Base-by-base conservation (phyloP, 2,329 filamentous ascomycete genomes). In the Stagonosporopsis tanaceti region DNA sequence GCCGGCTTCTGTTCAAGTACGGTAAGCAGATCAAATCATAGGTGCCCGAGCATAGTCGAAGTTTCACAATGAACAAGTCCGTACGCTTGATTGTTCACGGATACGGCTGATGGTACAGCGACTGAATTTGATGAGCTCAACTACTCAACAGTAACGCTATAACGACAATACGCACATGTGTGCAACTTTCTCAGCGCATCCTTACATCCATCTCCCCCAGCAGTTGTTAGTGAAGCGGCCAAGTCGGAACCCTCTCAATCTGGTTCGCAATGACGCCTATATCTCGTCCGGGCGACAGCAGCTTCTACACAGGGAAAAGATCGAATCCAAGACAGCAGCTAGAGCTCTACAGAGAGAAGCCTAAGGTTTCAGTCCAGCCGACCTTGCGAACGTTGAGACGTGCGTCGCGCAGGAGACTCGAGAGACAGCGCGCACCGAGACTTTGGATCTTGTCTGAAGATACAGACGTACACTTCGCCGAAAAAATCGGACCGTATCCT, bases 401-500 rank as follows among this genome's bases (percentile, higher is more conserved):
- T 17, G 25, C 24, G 11, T 15, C 34, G n/a, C 30, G 40, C 14
- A 24, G 20, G 24, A 8, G 8, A 30, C 32, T 30, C 15, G 17
- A n/a, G 8, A 44, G 28, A 9, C 24, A 45, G n/a, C 32, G 40
- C n/a, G 40, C 39, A 38, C 40, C 39, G 22, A 30, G 40, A 1
- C 32, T 38, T 2, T 52, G 40, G 48, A 17, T 52, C 30, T n/a
- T 52, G 32, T 25, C 40, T 20, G 25, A 28, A 12, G n/a, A 51
- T 14, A 2, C 35, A n/a, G 11, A 37, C 39, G 28, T 22, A 17
- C 17, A 9, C n/a, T 12, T 17, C 9, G 24, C 37, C 9, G 8
- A 37, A 12, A 8, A 27, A 12, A 24, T 9, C 14, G 15, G 5
- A 5, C 6, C 20, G 4, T 28, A 37, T n/a, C 30, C 30, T 6